Evolutionary conservation across 1,284 basidiomycete species (phyloP).

Genomic region (Boletus sp.): DNA sequence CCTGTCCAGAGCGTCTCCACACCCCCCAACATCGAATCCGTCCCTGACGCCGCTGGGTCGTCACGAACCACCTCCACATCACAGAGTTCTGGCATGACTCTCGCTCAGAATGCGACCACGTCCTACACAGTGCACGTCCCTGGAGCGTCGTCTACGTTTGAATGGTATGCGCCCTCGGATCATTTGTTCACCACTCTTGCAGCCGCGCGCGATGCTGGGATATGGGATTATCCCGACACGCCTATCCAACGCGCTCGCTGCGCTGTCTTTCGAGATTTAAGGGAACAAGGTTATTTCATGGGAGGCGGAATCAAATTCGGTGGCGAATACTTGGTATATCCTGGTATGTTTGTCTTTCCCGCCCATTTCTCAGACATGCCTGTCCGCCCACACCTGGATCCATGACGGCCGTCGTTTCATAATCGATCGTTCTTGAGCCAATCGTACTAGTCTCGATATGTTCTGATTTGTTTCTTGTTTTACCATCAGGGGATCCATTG

Average conservation of each 20-base stretch:
- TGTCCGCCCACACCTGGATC: no score
- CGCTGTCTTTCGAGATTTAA: slow-evolving; percentile 76
- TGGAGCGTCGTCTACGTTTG: slow-evolving; percentile 52
- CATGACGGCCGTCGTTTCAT: background rate
- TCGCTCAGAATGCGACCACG: slow-evolving; percentile 15
- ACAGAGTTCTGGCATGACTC: slow-evolving; percentile 1
- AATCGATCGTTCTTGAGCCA: no score
- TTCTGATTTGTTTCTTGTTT: slow-evolving; percentile 6
- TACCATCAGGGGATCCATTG: slow-evolving; percentile 78
- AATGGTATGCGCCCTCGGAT: slow-evolving; percentile 55
- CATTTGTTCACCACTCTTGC: slow-evolving; percentile 54
- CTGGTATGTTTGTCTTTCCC: slow-evolving; percentile 53
- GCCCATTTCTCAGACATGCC: no score
- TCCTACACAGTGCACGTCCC: slow-evolving; percentile 59
- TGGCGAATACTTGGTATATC: slow-evolving; percentile 94
- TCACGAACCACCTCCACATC: slow-evolving; percentile 5
- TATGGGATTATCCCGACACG: slow-evolving; percentile 76
- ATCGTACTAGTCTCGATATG: background rate
- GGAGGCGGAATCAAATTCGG: slow-evolving; percentile 91
- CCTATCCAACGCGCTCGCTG: slow-evolving; percentile 68
- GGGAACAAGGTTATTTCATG: slow-evolving; percentile 80
- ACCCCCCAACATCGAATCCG: slow-evolving; percentile 13
- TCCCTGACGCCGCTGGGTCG: slow-evolving; percentile 8
- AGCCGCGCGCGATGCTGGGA: slow-evolving; percentile 57
- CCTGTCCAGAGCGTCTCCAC: slow-evolving; percentile 24